Base-by-base conservation (phyloP, 768 basidiomycete genomes). In the Thelephora ganbajun region DNA sequence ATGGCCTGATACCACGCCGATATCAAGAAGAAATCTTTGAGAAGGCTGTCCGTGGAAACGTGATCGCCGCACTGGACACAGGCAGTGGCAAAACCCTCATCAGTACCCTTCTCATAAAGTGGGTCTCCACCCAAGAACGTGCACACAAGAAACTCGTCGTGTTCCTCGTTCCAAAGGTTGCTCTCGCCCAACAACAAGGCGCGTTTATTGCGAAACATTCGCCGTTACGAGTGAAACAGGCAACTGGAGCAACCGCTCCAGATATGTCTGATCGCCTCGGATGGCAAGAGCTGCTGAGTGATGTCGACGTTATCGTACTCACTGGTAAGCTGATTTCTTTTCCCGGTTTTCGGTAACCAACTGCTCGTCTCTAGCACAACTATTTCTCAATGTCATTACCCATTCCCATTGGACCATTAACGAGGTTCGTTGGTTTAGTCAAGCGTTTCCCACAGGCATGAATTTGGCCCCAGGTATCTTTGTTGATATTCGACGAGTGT, bases 101-200 rank as follows among this genome's bases (percentile, higher is more conserved):
- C 56, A 73, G 72, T 49, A 69, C 71, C 39, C 63, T 76, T 6
- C 73, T 92, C 49, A 80, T 91, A 56, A 80, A 81, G 64, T 88
- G 81, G 80, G 71, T 83, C 48, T 68, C 76, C 16, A 57, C 73
- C 0, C 73, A 73, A 50, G 67, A 74, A 16, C 54, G 59, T 13
- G 68, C 72, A 1, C 54, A 63, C 36, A 71, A 70, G 46, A 86
- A 84, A 61, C 71, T 75, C 43, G 71, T 80, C 53, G 71, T 90
- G 9, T 92, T 92, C 57, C 71, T 93, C 33, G 88, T 88, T 2
- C 91, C 91, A 0, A 83, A 83, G 54, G 87, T 90, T 3, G 72
- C 86, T 2, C 73, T 94, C 13, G 91, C 92, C 18, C 76, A 83
- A 53, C 91, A 93, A 58, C 87, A 91, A 58, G 76, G 72, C 18